These are phyloP conservation scores for Fusarium sp. DNA, from an alignment of 2,329 filamentous ascomycete genomes.

Conservation along the genomic window DNA sequence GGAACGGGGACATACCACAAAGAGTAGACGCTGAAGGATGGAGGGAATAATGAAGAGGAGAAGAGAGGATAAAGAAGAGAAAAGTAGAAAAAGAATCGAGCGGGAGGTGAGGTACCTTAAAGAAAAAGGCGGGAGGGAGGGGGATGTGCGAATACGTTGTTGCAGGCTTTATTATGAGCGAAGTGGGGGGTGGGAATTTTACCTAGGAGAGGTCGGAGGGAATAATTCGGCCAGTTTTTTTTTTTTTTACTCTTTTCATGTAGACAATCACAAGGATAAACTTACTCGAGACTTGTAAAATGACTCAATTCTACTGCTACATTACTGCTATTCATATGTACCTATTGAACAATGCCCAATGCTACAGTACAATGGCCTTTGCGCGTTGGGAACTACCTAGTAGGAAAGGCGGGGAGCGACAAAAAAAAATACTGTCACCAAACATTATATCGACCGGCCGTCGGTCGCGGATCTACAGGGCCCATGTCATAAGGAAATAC, in stretches of 20 bases:
- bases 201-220: constrained; percentile 24
- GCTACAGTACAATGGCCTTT: constrained; percentile 21
- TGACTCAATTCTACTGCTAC: constrained; percentile 13
- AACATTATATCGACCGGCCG: constrained; percentile 40
- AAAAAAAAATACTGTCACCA: constrained; percentile 24
- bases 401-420: constrained; percentile 15
- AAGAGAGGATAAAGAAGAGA: constrained; percentile 44
- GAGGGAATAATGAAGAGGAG: constrained; percentile 32
- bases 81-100: constrained; percentile 51
- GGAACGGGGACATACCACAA: constrained; percentile 21
- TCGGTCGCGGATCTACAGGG: constrained; percentile 36
- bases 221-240: constrained; percentile 15
- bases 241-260: background rate
- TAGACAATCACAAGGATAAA: background rate
- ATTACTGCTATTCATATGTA: constrained; percentile 12
- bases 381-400: background rate
- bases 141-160: constrained; percentile 52
- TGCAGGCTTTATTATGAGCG: constrained; percentile 43
- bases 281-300: constrained; percentile 28
- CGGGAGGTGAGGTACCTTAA: constrained; percentile 50
- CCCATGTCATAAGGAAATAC: constrained; percentile 39
- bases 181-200: constrained; percentile 47
- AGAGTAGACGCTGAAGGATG: constrained; percentile 30
- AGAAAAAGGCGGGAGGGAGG: constrained; percentile 50
- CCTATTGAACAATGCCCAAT: constrained; percentile 26